Evolutionary conservation across 2,329 filamentous ascomycete genomes (phyloP).

Genomic region (Sporothrix schenckii): DNA sequence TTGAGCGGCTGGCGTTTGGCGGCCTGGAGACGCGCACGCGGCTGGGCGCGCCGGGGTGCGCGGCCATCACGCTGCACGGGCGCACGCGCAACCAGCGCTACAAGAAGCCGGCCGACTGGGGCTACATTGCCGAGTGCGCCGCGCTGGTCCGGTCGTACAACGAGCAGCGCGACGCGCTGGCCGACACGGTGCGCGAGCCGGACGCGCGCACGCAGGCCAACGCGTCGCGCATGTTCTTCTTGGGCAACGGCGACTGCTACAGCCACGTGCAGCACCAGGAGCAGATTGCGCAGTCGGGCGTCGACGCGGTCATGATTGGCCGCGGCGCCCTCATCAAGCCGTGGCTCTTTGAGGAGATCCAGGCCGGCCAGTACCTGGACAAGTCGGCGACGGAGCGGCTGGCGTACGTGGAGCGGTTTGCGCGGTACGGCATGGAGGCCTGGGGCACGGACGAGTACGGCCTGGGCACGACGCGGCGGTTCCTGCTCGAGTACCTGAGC

Average conservation of each 20-base stretch:
- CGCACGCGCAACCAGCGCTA: conserved; percentile 93
- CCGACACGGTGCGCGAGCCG: conserved; percentile 76
- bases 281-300: conserved; percentile 73
- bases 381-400: conserved; percentile 89
- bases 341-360: conserved; percentile 97
- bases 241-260: conserved; percentile 96
- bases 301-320: conserved; percentile 97
- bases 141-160: conserved; percentile 81
- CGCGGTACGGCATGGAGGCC: conserved; percentile 83
- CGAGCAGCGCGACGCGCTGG: conserved; percentile 63
- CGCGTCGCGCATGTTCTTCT: conserved; percentile 75
- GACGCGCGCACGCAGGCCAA: conserved; percentile 75
- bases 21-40: conserved; percentile 70
- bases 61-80: conserved; percentile 94
- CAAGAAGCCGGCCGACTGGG: conserved; percentile 89
- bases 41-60: conserved; percentile 78
- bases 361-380: conserved; percentile 88
- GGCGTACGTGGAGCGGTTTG: conserved; percentile 83
- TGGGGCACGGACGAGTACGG: conserved; percentile 97
- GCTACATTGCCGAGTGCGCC: conserved; percentile 88
- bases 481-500: conserved; percentile 93
- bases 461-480: conserved; percentile 84
- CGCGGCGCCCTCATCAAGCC: conserved; percentile 95
- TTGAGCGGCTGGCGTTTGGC: conserved; percentile 81
- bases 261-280: conserved; percentile 86